Percentiles rank a stretch among this genome's conserved stretches.
phyloP scores from a whole-genome alignment of 2,329 filamentous ascomycete species.

The Beauveria brongniartii region DNA sequence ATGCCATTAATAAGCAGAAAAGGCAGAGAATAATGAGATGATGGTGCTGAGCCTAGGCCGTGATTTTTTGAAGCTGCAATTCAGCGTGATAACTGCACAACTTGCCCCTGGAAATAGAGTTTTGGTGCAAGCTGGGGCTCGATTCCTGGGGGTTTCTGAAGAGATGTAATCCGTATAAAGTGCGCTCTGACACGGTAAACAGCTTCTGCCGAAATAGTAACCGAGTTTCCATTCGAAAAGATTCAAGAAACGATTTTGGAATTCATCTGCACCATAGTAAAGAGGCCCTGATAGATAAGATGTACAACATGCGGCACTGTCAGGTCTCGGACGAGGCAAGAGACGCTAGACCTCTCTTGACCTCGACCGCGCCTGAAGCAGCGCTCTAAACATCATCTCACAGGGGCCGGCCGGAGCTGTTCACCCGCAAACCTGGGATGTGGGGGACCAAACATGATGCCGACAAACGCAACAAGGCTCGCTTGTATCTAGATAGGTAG shows the following conservation, averaged over 20 bases:
- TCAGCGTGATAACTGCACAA: neutral
- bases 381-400: neutral
- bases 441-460: neutral
- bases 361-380: too few relatives aligned
- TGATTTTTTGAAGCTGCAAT: too few relatives aligned
- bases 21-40: too few relatives aligned
- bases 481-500: too few relatives aligned
- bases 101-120: neutral
- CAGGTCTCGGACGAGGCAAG: neutral
- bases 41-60: too few relatives aligned
- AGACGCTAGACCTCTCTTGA: neutral
- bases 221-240: too few relatives aligned
- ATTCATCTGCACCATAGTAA: too few relatives aligned
- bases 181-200: neutral
- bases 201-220: neutral
- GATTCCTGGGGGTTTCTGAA: neutral
- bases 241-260: neutral
- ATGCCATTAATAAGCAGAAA: too few relatives aligned
- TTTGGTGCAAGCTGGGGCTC: neutral
- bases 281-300: neutral
- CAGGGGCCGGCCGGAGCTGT: neutral
- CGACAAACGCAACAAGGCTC: neutral
- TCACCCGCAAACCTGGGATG: neutral
- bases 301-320: neutral
- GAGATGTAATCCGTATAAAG: neutral